Percentiles rank a stretch among this genome's conserved stretches.
These are phyloP conservation scores for Podospora pseudopauciseta DNA, from an alignment of 495 filamentous ascomycete genomes.

Conservation along the genomic window DNA sequence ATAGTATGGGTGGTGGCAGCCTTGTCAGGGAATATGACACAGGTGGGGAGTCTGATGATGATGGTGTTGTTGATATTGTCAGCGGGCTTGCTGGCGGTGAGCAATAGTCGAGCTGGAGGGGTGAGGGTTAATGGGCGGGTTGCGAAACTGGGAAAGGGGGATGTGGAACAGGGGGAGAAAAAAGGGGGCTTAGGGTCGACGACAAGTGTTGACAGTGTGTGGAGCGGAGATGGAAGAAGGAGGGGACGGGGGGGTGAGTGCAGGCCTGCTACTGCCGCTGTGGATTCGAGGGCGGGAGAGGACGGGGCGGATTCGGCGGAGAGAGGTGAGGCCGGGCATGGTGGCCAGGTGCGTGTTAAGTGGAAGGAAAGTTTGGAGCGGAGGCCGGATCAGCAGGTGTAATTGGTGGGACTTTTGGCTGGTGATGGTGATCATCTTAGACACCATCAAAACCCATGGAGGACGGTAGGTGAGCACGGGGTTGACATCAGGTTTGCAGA, in stretches of 20 bases:
- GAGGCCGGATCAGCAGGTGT: not conserved
- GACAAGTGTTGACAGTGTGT: not conserved
- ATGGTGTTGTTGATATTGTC: constrained; percentile 48
- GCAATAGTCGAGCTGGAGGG: constrained; percentile 45
- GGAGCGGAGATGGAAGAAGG: not conserved
- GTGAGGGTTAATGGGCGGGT: constrained; percentile 38
- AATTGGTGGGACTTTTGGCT: not conserved
- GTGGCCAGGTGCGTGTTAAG: not conserved
- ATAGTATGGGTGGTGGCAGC: constrained; percentile 53
- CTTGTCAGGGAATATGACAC: constrained; percentile 48
- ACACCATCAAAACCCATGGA: not conserved
- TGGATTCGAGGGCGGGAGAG: not conserved
- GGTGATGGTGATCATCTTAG: not conserved
- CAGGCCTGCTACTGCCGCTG: not conserved
- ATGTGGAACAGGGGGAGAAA: not conserved
- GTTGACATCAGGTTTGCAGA: not conserved
- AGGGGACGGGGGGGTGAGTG: constrained; percentile 5
- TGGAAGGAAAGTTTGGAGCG: not conserved
- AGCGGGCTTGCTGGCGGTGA: constrained; percentile 48
- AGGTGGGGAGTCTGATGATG: constrained; percentile 47
- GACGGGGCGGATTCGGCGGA: constrained; percentile 7
- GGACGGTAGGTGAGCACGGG: not conserved
- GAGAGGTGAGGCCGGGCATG: constrained; percentile 6
- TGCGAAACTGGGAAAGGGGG: not conserved
- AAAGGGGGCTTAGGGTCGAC: not conserved